Evolutionary conservation across 2,329 filamentous ascomycete species (phyloP).

Genomic region (Pseudocercospora pini-densiflorae): DNA sequence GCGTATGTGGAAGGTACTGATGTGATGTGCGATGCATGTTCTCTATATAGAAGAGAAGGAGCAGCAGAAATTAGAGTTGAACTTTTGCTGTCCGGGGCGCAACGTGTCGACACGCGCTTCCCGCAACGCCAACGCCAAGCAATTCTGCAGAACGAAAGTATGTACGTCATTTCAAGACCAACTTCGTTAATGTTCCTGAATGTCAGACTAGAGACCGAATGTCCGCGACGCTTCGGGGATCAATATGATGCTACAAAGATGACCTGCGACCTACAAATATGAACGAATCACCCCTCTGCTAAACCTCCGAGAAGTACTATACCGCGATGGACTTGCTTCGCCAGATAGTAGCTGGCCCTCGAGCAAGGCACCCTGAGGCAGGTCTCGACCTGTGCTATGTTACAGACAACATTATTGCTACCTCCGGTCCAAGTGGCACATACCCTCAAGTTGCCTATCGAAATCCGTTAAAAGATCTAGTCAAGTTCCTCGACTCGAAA

Average conservation of each 20-base stretch:
- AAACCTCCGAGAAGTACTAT: not conserved
- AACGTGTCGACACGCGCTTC: conserved; percentile 8
- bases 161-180: conserved; percentile 3
- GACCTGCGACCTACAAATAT: conserved; percentile 5
- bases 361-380: conserved; percentile 81
- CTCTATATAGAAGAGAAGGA: not conserved
- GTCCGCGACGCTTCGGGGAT: not conserved
- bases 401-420: conserved; percentile 75
- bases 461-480: conserved; percentile 85
- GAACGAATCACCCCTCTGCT: conserved; percentile 12
- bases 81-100: not conserved
- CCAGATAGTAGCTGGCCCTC: conserved; percentile 88
- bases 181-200: not conserved
- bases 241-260: not conserved
- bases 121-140: not conserved
- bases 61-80: not conserved
- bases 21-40: not conserved
- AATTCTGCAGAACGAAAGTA: not conserved
- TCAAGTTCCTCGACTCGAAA: conserved; percentile 83
- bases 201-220: not conserved
- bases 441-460: conserved; percentile 93
- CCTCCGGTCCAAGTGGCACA: conserved; percentile 85
- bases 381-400: conserved; percentile 96
- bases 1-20: not conserved
- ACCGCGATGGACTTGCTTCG: conserved; percentile 63